Evolutionary conservation across 2,329 filamentous ascomycete genomes (phyloP), one percentile per base, ranked within the genome.

Genomic region (Colletotrichum euphorbiae): DNA sequence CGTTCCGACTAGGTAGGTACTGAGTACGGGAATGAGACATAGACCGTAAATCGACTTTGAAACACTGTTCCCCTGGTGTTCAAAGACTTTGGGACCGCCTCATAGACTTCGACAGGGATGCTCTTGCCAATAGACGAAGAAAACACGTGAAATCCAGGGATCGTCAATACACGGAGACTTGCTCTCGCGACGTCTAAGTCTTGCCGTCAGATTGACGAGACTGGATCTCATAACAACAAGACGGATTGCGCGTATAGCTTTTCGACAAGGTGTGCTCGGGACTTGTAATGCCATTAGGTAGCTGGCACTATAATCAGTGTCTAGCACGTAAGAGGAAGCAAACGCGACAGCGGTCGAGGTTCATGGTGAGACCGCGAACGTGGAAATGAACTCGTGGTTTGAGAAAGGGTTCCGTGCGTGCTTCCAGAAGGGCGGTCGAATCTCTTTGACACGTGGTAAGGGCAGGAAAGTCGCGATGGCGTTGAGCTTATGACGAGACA

Each of bases 381-480:
- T 12, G 13, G 21, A 19, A 24, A 13, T n/a, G 17, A 33, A 2
- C 17, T 12, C 11, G 24, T 1, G 11, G 13, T 13, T 24, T 24
- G 24, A 24, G 24, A 24, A 24, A 1, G 1, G 19, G 51, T 42
- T 51, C 42, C 24, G n/a, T 51, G 51, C 13, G 19, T 43, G 17
- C 38, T 67, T 56, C 50, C 42, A 24, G 43, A 67, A 56, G 33
- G 7, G 9, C 17, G 12, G n/a, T 31, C 15, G 42, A 50, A 51
- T 56, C 31, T 43, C 19, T 40, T 48, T 24, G 21, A 36, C 52
- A 65, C 46, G 61, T 59, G 61, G 54, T 17, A 36, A 31, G 48
- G 13, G 15, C 31, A 11, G 7, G 8, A 17, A n/a, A 38, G 9
- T 38, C 21, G 52, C 38, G 56, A 52, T 57, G 52, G 38, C 43